Evolutionary conservation across 2,329 filamentous ascomycete genomes (phyloP).

Genomic region (Hypoxylon sp.): DNA sequence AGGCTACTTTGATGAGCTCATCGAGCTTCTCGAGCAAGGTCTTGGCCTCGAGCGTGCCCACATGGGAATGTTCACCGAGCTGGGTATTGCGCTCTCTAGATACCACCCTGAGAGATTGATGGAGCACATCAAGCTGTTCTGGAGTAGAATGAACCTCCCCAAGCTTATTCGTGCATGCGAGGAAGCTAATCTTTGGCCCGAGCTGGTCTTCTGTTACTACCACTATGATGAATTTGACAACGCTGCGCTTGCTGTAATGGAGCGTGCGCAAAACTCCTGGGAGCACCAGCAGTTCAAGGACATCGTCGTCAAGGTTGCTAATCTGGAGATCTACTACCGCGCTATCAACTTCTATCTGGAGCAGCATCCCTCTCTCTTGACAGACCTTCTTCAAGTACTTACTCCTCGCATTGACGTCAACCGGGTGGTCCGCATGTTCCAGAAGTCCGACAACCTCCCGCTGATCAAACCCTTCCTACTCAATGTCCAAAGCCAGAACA

Average conservation of each 20-base stretch:
- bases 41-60: slow-evolving; percentile 91
- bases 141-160: slow-evolving; percentile 96
- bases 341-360: slow-evolving; percentile 97
- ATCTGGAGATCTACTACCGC: slow-evolving; percentile 98
- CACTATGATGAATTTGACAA: slow-evolving; percentile 99
- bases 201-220: slow-evolving; percentile 96
- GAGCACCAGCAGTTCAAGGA: slow-evolving; percentile 99
- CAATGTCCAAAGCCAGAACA: slow-evolving; percentile 96
- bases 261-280: slow-evolving; percentile 96
- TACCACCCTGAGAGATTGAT: slow-evolving; percentile 96
- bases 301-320: slow-evolving; percentile 95
- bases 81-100: slow-evolving; percentile 91
- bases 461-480: slow-evolving; percentile 98
- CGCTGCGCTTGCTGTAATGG: slow-evolving; percentile 95
- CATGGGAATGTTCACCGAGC: slow-evolving; percentile 96
- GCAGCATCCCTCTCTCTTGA: slow-evolving; percentile 93
- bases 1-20: slow-evolving; percentile 98
- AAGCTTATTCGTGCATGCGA: slow-evolving; percentile 95
- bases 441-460: slow-evolving; percentile 97
- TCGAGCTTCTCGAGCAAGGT: slow-evolving; percentile 91
- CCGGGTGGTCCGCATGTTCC: slow-evolving; percentile 98
- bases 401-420: slow-evolving; percentile 97
- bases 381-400: slow-evolving; percentile 90
- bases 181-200: slow-evolving; percentile 95
- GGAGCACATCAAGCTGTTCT: slow-evolving; percentile 99